Conservation (phyloP, 306 rosid genomes). For the Lablab purpureus region DNA sequence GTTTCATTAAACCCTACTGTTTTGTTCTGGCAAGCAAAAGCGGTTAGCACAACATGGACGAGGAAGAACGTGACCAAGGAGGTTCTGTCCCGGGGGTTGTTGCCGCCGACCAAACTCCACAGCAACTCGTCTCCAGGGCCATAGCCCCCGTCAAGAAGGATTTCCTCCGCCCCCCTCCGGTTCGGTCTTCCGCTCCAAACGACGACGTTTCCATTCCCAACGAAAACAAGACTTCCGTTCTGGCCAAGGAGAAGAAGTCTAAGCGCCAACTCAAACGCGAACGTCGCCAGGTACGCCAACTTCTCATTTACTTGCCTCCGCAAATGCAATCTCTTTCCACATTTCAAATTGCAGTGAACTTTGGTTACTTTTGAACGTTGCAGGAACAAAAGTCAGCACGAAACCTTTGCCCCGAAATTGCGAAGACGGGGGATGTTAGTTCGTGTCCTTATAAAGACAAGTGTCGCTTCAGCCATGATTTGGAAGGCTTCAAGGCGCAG, state of each 20-base stretch:
- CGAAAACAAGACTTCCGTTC: conserved; percentile 44
- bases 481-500: conserved; percentile 81
- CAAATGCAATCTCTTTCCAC: neutral
- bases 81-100: neutral
- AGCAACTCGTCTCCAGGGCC: conserved; percentile 76
- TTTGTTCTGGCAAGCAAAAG: neutral
- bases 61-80: neutral
- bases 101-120: conserved; percentile 50
- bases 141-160: conserved; percentile 80
- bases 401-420: conserved; percentile 73
- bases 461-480: conserved; percentile 90
- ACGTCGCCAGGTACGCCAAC: conserved; percentile 68
- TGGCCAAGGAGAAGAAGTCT: conserved; percentile 83
- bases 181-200: conserved; percentile 48
- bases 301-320: neutral
- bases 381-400: conserved; percentile 74
- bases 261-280: conserved; percentile 97
- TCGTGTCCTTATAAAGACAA: conserved; percentile 75
- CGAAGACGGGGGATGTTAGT: conserved; percentile 76
- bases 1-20: conserved; percentile 11
- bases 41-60: conserved; percentile 46
- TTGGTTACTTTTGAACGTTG: neutral
- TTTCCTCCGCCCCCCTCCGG: conserved; percentile 74
- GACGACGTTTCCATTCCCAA: conserved; percentile 47
- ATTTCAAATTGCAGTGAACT: neutral